Evolutionary conservation across 1,284 basidiomycete genomes (phyloP).

Genomic region (Hemileia vastatrix): DNA sequence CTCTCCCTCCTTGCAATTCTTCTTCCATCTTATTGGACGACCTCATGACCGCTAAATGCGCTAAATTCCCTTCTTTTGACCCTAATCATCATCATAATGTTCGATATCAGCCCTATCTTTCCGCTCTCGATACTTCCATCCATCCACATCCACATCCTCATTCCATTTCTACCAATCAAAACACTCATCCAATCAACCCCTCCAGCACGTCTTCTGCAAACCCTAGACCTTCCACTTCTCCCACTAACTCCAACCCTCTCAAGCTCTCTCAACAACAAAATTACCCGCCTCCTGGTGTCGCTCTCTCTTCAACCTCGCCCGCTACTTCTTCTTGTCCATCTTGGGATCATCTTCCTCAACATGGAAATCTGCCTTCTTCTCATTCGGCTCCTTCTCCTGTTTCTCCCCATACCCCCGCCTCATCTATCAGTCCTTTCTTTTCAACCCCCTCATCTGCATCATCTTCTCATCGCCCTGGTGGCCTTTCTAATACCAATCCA

Average conservation of each 20-base stretch:
- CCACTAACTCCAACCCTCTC: neutral
- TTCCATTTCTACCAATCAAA: no score
- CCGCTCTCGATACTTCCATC: no score
- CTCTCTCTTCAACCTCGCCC: no score
- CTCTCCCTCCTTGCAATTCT: no score
- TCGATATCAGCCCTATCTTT: conserved; percentile 8
- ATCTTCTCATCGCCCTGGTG: neutral
- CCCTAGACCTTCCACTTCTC: neutral
- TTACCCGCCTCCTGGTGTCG: no score
- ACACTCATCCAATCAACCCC: no score
- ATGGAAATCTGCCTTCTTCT: neutral
- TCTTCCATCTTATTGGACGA: no score
- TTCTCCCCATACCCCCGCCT: conserved; percentile 15
- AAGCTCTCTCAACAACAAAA: no score
- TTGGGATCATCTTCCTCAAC: neutral
- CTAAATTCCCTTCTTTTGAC: conserved; percentile 7
- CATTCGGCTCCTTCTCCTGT: conserved; percentile 4
- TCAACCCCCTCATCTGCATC: neutral
- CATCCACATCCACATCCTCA: no score
- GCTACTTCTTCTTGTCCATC: neutral
- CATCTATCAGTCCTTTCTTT: neutral
- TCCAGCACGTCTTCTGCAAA: no score
- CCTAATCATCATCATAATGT: neutral
- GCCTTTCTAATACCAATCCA: neutral
- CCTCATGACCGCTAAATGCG: conserved; percentile 15